Conservation (phyloP, 23 red algal species). For the Gracilariopsis chorda region DNA sequence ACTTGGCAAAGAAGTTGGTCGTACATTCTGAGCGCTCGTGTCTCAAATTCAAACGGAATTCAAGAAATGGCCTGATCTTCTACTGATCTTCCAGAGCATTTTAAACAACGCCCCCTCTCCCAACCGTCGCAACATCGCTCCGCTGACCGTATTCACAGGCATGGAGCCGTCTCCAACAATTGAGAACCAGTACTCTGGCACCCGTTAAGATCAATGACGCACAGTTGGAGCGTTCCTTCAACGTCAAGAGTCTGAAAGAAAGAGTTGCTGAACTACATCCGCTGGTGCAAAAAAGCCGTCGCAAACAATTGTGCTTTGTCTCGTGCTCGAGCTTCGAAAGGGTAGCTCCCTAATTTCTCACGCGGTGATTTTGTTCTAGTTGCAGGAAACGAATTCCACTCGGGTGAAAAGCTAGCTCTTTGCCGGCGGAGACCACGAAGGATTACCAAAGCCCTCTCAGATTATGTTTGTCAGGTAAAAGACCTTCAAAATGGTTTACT, state of each 20-base stretch:
- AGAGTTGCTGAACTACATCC: too few relatives aligned
- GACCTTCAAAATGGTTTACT: neutral
- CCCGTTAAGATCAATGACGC: neutral
- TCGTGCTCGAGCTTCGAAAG: neutral
- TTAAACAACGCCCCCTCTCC: constrained; percentile 3
- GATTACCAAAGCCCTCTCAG: neutral
- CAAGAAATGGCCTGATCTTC: neutral
- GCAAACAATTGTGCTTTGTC: neutral
- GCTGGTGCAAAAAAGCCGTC: neutral
- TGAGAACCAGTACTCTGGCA: neutral
- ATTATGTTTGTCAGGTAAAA: neutral
- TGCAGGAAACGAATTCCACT: neutral
- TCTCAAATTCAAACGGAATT: neutral
- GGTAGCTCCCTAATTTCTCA: too few relatives aligned
- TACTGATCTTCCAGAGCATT: neutral
- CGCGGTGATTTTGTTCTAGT: too few relatives aligned
- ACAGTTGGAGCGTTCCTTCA: neutral
- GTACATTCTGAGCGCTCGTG: neutral
- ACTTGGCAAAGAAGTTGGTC: neutral
- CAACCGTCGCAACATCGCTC: neutral
- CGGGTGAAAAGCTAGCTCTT: neutral
- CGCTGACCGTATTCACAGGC: neutral
- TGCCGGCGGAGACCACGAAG: too few relatives aligned
- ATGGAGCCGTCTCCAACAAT: neutral
- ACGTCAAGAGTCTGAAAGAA: neutral